Base-by-base conservation (phyloP, 2,329 filamentous ascomycete genomes). In the Sarocladium strictum region DNA sequence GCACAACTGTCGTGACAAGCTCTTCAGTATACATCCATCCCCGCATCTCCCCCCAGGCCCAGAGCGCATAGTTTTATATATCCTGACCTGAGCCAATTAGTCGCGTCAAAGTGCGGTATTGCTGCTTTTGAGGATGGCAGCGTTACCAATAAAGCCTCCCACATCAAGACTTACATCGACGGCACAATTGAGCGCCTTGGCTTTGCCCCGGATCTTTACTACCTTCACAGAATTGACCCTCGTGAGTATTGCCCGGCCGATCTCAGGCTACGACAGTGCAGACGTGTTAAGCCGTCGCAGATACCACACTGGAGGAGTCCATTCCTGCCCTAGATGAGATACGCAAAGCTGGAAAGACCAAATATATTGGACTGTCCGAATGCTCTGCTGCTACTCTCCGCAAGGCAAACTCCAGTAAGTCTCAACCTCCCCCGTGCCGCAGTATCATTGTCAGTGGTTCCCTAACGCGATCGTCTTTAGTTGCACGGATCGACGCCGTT, bases 101-200 rank as follows among this genome's bases (percentile, higher is more conserved):
- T 78, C 54, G 75, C 75, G 4, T 77, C 75, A 0, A 77, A 77
- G 54, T 77, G 75, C 56, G 75, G 74, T 0, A 68, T 77, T 37
- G 60, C 69, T 14, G 63, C 63, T 3, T 72, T 75, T 40, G 68
- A 64, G 12, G 60, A 61, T 1, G 61, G 64, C 7, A 17, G 35
- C 2, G 65, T 76, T 27, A 76, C 73, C 49, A 78, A 77, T 58
- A 74, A 70, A 2, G 64, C 74, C 1, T 55, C 67, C 0, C 75
- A 78, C 47, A 78, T 78, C 58, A 71, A 73, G 58, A 54, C 65
- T 37, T 78, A 77, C 56, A 76, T 78, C 24, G 73, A 77, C 3
- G 75, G 74, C 11, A 76, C 75, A 0, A 77, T 77, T 43, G 70
- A 77, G 54, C 62, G 76, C 57, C 67, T 78, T 0, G 75, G 76